Conservation (phyloP, 2,329 filamentous ascomycete genomes). For the Sordariomycetes sp. region DNA sequence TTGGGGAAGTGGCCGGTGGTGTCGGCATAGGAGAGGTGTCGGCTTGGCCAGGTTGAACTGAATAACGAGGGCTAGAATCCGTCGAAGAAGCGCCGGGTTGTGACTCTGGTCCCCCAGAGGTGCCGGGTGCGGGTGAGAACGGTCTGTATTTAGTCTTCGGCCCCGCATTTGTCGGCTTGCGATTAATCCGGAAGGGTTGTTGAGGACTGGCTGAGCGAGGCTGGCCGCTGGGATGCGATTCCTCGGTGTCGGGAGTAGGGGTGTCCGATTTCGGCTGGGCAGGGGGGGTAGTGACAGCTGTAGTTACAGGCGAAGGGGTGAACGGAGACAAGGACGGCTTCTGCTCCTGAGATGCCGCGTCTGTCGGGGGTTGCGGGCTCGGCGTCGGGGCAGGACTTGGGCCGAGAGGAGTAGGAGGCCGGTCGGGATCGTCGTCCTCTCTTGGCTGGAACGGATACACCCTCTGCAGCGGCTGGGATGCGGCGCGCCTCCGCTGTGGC, state of each 20-base stretch:
- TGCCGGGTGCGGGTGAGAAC: conserved; percentile 1
- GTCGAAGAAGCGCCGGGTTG: background rate
- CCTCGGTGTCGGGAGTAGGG: background rate
- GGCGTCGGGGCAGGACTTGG: background rate
- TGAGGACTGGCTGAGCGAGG: background rate
- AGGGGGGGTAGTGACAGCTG: background rate
- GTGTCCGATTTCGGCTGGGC: background rate
- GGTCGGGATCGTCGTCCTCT: conserved; percentile 3
- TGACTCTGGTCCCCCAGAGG: background rate
- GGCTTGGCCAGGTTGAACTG: background rate
- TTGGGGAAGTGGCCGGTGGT: background rate
- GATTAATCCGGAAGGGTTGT: background rate
- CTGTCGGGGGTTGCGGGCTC: background rate
- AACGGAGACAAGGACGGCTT: background rate
- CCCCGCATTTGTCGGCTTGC: conserved; percentile 4
- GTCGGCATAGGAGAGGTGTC: background rate
- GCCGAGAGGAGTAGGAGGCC: conserved; percentile 2
- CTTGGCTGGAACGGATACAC: conserved; percentile 9
- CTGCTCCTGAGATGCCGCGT: background rate
- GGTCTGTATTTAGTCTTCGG: conserved; percentile 1
- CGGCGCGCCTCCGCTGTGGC: conserved; percentile 7
- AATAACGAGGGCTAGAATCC: background rate
- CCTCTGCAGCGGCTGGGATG: conserved; percentile 1
- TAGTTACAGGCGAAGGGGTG: background rate
- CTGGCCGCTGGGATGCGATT: background rate